phyloP scores from a whole-genome alignment of 176 grass and related monocot species.

The Leersia perrieri region DNA sequence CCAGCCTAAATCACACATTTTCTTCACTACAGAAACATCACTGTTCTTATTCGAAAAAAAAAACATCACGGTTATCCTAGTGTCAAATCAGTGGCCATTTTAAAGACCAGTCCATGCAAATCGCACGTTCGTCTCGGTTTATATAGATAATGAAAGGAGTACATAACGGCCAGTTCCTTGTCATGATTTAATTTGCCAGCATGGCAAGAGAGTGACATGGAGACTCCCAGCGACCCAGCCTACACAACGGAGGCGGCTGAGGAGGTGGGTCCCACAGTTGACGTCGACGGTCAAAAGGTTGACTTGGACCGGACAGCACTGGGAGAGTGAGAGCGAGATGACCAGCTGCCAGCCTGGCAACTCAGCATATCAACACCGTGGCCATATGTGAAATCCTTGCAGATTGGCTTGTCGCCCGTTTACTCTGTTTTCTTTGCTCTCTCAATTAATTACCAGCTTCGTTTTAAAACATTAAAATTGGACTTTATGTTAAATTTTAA shows the following conservation, averaged over 20 bases:
- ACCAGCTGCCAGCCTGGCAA: neutral
- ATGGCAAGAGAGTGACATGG: neutral
- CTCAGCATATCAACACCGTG: too few relatives aligned
- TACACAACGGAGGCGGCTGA: neutral
- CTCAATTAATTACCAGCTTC: too few relatives aligned
- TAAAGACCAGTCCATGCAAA: neutral
- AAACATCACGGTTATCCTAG: neutral
- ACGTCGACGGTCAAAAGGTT: neutral
- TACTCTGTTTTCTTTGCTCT: too few relatives aligned
- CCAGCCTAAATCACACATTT: neutral
- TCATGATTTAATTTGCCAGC: neutral
- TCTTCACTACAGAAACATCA: neutral
- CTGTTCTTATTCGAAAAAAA: neutral
- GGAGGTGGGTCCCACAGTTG: neutral
- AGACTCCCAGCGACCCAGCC: too few relatives aligned
- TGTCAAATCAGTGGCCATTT: neutral
- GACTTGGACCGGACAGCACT: neutral
- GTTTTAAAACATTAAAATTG: too few relatives aligned
- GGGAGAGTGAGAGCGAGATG: neutral
- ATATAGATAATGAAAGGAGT: neutral
- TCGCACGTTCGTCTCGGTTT: neutral
- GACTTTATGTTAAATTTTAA: too few relatives aligned
- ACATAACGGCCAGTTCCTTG: neutral
- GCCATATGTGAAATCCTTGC: too few relatives aligned
- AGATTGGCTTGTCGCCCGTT: too few relatives aligned